Evolutionary conservation across 169 alveolate species (phyloP).

Genomic region (Neospora caninum): DNA sequence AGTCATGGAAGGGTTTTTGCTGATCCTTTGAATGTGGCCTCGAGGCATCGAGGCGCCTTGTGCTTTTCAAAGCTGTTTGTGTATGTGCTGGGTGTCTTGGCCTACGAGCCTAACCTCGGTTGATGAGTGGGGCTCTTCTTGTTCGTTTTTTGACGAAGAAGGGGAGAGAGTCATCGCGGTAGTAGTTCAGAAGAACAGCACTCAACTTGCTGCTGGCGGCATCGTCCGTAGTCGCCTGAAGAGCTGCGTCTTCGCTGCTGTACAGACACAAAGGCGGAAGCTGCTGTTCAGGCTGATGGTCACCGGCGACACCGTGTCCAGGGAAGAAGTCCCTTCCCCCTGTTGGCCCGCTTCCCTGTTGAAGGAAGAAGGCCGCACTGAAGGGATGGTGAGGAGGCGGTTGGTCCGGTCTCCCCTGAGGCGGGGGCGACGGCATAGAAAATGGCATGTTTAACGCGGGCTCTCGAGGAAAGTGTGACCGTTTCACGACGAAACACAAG

Average conservation of each 20-base stretch:
- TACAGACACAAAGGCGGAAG: conserved; percentile 39
- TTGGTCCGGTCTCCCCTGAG: neutral
- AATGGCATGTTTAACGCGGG: neutral
- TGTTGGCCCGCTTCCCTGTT: neutral
- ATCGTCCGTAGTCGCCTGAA: conserved; percentile 30
- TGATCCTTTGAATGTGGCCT: no score
- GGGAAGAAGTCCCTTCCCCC: neutral
- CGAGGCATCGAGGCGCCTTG: no score
- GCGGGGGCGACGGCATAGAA: neutral
- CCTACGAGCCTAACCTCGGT: conserved; percentile 25
- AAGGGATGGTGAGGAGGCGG: neutral
- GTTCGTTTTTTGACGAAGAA: conserved; percentile 35
- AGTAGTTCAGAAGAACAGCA: conserved; percentile 43
- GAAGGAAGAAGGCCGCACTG: neutral
- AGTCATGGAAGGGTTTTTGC: no score
- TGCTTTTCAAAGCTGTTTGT: no score
- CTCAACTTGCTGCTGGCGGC: conserved; percentile 43
- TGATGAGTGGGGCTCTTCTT: conserved; percentile 36
- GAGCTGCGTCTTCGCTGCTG: conserved; percentile 37
- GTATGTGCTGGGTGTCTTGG: no score
- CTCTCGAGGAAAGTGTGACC: neutral
- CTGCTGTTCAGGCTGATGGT: neutral
- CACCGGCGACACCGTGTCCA: neutral
- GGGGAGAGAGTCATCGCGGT: conserved; percentile 12
- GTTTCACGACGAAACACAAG: neutral